These are phyloP conservation scores for Bothriochloa decipiens DNA, from an alignment of 176 grass and related monocot species.

Conservation along the genomic window DNA sequence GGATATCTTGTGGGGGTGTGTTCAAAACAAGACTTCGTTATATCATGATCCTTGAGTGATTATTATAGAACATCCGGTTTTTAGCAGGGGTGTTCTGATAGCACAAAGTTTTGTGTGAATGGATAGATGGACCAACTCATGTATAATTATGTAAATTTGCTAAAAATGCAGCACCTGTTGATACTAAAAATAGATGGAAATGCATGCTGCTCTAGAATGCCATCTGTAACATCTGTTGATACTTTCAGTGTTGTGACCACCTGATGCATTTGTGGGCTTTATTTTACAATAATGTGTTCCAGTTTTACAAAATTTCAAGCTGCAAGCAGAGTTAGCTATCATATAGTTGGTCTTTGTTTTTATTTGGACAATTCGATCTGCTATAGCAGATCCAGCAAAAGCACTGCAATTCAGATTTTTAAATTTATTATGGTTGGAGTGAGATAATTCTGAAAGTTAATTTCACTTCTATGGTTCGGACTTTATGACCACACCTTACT, in stretches of 20 bases:
- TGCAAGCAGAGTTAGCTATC: constrained; percentile 27
- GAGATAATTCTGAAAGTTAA: constrained; percentile 15
- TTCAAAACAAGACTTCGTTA: constrained; percentile 16
- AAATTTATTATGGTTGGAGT: constrained; percentile 5
- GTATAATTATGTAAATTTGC: constrained; percentile 17
- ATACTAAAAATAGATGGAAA: too few species aligned
- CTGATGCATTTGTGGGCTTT: constrained; percentile 19
- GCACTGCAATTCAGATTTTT: not conserved
- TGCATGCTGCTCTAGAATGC: constrained; percentile 7
- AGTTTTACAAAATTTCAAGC: constrained; percentile 12
- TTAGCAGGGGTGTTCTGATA: constrained; percentile 25
- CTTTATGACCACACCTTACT: constrained; percentile 27
- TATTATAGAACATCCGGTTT: not conserved
- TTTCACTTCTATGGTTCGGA: not conserved
- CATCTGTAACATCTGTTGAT: not conserved
- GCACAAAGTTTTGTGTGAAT: not conserved
- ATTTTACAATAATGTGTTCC: constrained; percentile 6
- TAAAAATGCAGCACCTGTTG: not conserved
- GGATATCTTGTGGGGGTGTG: constrained; percentile 24
- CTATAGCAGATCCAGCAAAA: constrained; percentile 14
- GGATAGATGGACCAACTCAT: constrained; percentile 3
- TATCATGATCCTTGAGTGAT: constrained; percentile 17
- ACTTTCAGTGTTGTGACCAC: constrained; percentile 25
- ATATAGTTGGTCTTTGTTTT: constrained; percentile 16
- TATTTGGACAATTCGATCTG: constrained; percentile 8